phyloP scores from a whole-genome alignment of 2,329 filamentous ascomycete genomes.

The Alternaria brassicicola region DNA sequence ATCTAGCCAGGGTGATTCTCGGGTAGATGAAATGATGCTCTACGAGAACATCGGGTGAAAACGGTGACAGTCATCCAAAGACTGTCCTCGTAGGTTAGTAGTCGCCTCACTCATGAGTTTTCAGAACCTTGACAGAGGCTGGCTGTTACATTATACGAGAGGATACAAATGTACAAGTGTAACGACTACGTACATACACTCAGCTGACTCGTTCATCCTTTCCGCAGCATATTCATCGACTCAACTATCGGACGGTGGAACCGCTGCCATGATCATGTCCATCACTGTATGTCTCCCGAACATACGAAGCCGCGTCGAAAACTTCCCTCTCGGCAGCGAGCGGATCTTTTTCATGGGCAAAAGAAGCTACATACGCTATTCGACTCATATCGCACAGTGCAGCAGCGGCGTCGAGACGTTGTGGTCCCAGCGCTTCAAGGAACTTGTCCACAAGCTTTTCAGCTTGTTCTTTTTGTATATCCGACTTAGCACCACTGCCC shows the following conservation, averaged over 20 bases:
- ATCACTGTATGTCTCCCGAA: background rate
- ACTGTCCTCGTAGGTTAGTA: background rate
- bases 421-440: background rate
- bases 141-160: background rate
- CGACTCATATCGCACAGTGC: background rate
- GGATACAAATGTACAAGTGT: background rate
- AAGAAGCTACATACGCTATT: conserved; percentile 1
- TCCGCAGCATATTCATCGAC: background rate
- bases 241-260: background rate
- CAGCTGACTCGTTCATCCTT: background rate
- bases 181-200: background rate
- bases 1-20: background rate
- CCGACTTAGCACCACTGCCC: conserved; percentile 8
- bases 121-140: background rate
- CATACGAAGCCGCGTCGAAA: background rate
- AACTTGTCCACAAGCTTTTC: background rate
- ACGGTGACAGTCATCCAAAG: background rate
- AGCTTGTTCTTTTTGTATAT: background rate
- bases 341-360: background rate
- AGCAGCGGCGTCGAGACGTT: background rate
- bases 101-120: background rate
- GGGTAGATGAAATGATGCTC: background rate
- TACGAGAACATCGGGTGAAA: background rate
- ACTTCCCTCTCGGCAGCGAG: background rate
- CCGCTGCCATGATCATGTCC: background rate